A percentile compares a stretch with the other conserved stretches of the same genome.
phyloP scores from a whole-genome alignment of 352 stramenopile genomes.

The Pythium scleroteichum region DNA sequence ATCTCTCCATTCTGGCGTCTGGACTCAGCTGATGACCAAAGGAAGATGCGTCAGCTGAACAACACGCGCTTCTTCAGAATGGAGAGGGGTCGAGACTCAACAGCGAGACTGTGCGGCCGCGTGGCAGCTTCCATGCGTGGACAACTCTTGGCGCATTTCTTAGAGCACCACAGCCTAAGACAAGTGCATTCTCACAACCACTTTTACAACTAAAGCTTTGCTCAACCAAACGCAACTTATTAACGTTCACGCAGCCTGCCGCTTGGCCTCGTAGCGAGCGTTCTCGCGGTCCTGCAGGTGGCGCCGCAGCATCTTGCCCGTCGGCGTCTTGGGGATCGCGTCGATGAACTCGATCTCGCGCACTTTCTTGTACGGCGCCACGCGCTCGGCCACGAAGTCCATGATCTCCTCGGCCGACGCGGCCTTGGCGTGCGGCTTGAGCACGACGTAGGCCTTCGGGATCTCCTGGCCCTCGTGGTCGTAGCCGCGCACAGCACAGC shows the following conservation, averaged over 20 bases:
- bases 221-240: too few relatives aligned
- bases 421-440: constrained; percentile 38
- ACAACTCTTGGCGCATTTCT: too few relatives aligned
- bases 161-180: too few relatives aligned
- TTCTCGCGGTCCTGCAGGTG: constrained; percentile 43
- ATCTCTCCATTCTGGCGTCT: too few relatives aligned
- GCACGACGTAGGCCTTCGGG: constrained; percentile 91
- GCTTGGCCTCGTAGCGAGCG: background rate
- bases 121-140: too few relatives aligned
- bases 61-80: background rate
- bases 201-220: too few relatives aligned
- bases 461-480: constrained; percentile 77
- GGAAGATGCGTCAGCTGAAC: background rate
- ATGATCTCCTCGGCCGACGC: constrained; percentile 40
- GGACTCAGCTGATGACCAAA: background rate
- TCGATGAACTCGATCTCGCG: constrained; percentile 80
- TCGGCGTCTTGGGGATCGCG: constrained; percentile 79
- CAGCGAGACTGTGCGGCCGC: too few relatives aligned
- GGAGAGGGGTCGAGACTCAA: constrained; percentile 1
- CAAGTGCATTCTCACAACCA: constrained; percentile 14
- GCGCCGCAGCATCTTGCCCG: constrained; percentile 87
- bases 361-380: constrained; percentile 85
- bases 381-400: constrained; percentile 71
- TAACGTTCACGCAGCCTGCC: too few relatives aligned
- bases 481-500: constrained; percentile 48